A percentile compares a stretch with the other conserved stretches of the same genome.
These are phyloP conservation scores for Bruguiera parviflora DNA, from an alignment of 345 rosid species.

Conservation along the genomic window DNA sequence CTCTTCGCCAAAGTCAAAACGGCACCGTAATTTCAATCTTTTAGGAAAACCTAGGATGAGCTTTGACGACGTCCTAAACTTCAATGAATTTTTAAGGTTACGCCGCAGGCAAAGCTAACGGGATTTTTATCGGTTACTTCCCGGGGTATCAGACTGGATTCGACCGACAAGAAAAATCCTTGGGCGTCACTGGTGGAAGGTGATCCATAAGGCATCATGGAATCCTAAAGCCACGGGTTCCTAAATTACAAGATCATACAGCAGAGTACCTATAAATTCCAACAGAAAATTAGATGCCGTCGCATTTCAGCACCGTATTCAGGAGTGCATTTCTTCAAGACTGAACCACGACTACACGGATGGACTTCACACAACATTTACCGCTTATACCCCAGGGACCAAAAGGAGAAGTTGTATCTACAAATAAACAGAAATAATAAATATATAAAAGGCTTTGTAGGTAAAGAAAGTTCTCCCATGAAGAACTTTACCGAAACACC, in stretches of 20 bases:
- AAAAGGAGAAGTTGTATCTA: conserved; percentile 19
- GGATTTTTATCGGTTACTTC: too few species aligned
- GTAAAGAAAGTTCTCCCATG: conserved; percentile 33
- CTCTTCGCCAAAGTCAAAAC: too few species aligned
- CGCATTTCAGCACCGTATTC: not conserved
- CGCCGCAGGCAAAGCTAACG: too few species aligned
- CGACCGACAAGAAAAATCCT: too few species aligned
- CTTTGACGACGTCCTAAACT: too few species aligned
- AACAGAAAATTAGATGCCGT: not conserved
- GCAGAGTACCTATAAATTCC: not conserved
- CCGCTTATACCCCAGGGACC: conserved; percentile 5
- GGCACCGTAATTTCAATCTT: too few species aligned
- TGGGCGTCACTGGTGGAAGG: too few species aligned
- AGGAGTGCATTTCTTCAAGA: conserved; percentile 7
- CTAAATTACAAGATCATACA: not conserved
- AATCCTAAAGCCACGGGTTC: not conserved
- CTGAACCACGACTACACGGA: conserved; percentile 4
- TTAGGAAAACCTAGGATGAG: too few species aligned
- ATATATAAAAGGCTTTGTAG: conserved; percentile 29
- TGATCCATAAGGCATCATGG: not conserved
- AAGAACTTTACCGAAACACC: conserved; percentile 35
- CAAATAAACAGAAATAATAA: conserved; percentile 21
- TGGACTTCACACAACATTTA: conserved; percentile 1
- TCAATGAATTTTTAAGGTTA: too few species aligned
- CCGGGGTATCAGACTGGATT: too few species aligned